These are phyloP conservation scores for Scheffersomyces lignicola DNA, from an alignment of 1,139 yeast species.

Conservation along the genomic window DNA sequence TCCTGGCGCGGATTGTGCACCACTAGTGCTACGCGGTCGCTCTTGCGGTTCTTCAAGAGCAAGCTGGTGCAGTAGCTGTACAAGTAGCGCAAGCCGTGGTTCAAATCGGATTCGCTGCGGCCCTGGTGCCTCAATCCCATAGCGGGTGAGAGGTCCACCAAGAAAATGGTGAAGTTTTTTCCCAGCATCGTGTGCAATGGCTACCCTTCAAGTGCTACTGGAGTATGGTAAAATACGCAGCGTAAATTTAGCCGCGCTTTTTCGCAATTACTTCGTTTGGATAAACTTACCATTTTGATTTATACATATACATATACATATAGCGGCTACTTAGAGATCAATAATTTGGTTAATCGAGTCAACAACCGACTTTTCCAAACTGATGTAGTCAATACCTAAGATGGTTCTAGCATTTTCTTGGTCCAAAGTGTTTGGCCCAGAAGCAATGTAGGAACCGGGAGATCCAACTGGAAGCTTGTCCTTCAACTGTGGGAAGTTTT, in stretches of 20 bases:
- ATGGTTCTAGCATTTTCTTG: constrained; percentile 26
- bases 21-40: constrained; percentile 54
- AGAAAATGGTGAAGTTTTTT: neutral
- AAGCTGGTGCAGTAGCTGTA: constrained; percentile 44
- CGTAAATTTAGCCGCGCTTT: too few species aligned
- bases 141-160: constrained; percentile 47
- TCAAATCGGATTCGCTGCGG: constrained; percentile 29
- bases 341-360: constrained; percentile 45
- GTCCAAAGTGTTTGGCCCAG: constrained; percentile 12
- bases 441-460: constrained; percentile 20
- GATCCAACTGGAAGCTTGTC: constrained; percentile 31
- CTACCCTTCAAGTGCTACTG: too few species aligned
- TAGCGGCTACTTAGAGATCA: too few species aligned
- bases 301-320: too few species aligned
- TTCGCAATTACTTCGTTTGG: too few species aligned
- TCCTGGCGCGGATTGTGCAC: constrained; percentile 14
- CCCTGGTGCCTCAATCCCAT: constrained; percentile 34
- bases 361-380: constrained; percentile 33
- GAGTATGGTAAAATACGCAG: too few species aligned
- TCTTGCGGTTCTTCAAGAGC: constrained; percentile 51
- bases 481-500: constrained; percentile 27
- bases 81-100: constrained; percentile 40
- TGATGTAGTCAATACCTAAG: constrained; percentile 37
- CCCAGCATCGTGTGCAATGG: too few species aligned
- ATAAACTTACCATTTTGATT: too few species aligned